phyloP scores from a whole-genome alignment of 495 filamentous ascomycete genomes.

The Pseudotulostoma volvatum region DNA sequence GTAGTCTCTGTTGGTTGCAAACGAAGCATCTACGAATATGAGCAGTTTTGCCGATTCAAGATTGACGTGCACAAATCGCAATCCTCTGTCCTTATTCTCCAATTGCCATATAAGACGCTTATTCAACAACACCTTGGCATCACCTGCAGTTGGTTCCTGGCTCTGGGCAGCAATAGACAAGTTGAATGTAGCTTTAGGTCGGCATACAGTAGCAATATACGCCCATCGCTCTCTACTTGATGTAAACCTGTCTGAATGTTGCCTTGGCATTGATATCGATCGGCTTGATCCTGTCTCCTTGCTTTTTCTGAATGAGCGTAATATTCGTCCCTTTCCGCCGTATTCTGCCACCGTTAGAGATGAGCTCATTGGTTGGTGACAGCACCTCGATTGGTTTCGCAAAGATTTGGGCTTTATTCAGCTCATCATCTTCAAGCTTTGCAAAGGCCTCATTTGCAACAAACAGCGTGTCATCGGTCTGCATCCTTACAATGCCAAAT shows the following conservation, averaged over 20 bases:
- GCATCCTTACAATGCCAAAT: background rate
- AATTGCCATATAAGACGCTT: background rate
- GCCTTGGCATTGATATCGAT: background rate
- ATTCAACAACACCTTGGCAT: conserved; percentile 1
- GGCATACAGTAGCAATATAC: background rate
- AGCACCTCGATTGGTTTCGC: background rate
- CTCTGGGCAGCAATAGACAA: background rate
- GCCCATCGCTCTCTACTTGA: background rate
- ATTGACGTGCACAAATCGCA: background rate
- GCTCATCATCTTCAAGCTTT: background rate
- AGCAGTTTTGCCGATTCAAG: conserved; percentile 1
- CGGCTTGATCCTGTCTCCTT: background rate
- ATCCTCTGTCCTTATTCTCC: background rate
- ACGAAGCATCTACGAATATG: conserved; percentile 5
- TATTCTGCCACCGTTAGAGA: background rate
- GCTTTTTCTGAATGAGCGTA: background rate
- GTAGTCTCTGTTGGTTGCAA: conserved; percentile 8
- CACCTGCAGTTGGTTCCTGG: background rate
- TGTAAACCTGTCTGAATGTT: background rate
- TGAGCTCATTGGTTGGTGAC: background rate
- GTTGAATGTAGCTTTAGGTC: background rate
- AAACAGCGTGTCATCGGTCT: background rate
- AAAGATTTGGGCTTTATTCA: background rate
- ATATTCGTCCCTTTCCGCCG: background rate
- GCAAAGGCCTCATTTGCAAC: background rate